phyloP scores from a whole-genome alignment of 495 filamentous ascomycete genomes.

The Lasiosphaeria hispida region DNA sequence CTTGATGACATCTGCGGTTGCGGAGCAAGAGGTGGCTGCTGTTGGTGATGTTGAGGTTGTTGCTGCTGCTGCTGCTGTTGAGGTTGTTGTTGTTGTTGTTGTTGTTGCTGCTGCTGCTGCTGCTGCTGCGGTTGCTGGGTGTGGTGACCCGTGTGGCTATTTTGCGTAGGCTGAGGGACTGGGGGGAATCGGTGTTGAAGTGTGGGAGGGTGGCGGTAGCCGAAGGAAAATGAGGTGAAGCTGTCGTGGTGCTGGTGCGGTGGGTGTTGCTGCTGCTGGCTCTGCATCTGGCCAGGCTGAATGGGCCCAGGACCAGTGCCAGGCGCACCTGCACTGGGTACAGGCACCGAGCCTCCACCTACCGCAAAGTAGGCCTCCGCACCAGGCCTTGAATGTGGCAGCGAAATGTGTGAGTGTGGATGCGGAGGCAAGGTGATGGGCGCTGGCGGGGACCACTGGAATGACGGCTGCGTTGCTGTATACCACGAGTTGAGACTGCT shows the following conservation, averaged over 20 bases:
- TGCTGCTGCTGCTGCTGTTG: neutral
- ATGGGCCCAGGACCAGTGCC: slow-evolving; percentile 5
- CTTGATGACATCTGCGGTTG: neutral
- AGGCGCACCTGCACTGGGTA: slow-evolving; percentile 5
- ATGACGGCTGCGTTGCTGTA: neutral
- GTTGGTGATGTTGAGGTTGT: neutral
- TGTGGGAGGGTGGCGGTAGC: neutral
- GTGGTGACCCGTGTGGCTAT: neutral
- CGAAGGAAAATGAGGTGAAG: neutral
- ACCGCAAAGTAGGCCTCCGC: neutral
- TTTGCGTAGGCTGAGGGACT: no score
- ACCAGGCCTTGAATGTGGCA: neutral
- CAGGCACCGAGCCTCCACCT: slow-evolving; percentile 1
- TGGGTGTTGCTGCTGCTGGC: neutral
- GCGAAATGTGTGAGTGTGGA: neutral
- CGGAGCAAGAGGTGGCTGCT: neutral
- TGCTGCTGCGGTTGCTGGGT: slow-evolving; percentile 1
- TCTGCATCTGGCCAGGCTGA: slow-evolving; percentile 1
- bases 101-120: slow-evolving; percentile 1
- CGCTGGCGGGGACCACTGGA: slow-evolving; percentile 11
- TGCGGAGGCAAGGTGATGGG: neutral
- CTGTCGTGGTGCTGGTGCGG: neutral
- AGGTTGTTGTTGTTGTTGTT: neutral
- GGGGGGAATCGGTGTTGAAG: no score
- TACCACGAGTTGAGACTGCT: slow-evolving; percentile 17